Conservation (phyloP, 305 asterid genomes). For the Fraxinus baroniana region DNA sequence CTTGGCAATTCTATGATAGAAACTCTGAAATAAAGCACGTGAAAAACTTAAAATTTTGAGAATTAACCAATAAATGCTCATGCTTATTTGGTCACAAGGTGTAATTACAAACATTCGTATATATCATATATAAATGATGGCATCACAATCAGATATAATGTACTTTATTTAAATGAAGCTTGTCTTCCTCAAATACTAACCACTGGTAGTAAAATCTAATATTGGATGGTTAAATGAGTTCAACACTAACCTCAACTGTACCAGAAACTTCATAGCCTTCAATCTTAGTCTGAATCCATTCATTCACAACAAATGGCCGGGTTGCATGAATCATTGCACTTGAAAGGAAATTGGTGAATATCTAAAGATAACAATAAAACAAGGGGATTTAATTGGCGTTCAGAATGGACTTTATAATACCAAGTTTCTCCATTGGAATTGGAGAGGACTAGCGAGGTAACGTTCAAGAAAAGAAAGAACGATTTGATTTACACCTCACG, state of each 20-base stretch:
- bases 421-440: background rate
- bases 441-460: slow-evolving; percentile 6
- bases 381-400: slow-evolving; percentile 22
- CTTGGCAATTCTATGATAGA: slow-evolving; percentile 1
- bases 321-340: slow-evolving; percentile 94
- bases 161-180: slow-evolving; percentile 6
- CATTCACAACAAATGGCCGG: slow-evolving; percentile 82
- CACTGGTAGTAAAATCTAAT: slow-evolving; percentile 7
- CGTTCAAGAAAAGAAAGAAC: slow-evolving; percentile 5
- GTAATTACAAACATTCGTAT: background rate
- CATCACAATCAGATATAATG: slow-evolving; percentile 6
- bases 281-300: slow-evolving; percentile 94
- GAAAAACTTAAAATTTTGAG: background rate
- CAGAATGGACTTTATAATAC: slow-evolving; percentile 1
- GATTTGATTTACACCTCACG: slow-evolving; percentile 70
- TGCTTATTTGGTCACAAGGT: background rate
- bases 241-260: slow-evolving; percentile 80
- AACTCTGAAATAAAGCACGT: slow-evolving; percentile 4
- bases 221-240: slow-evolving; percentile 19
- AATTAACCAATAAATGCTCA: slow-evolving; percentile 8
- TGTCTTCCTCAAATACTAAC: slow-evolving; percentile 1
- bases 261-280: slow-evolving; percentile 97
- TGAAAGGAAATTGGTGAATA: slow-evolving; percentile 91
- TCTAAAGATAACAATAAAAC: slow-evolving; percentile 44
- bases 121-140: background rate